These are phyloP conservation scores for Detonula confervacea DNA, from an alignment of 352 stramenopile genomes.

Conservation along the genomic window DNA sequence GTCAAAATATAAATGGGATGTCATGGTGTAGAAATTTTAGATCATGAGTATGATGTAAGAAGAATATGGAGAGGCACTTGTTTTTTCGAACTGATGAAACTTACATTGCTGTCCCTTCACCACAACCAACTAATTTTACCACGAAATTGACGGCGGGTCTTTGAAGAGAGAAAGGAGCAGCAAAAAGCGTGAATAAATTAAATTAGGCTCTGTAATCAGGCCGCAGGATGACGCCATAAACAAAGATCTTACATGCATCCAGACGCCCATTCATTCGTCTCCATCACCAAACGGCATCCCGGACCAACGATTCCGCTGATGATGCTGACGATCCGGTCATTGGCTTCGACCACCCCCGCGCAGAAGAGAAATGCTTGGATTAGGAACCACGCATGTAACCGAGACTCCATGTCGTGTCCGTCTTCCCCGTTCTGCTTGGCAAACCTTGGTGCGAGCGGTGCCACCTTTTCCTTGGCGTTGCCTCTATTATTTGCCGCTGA, in stretches of 20 bases:
- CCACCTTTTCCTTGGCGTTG: no score
- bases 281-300: slow-evolving; percentile 40
- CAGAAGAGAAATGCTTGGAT: slow-evolving; percentile 12
- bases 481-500: no score
- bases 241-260: slow-evolving; percentile 40
- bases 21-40: no score
- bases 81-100: slow-evolving; percentile 6
- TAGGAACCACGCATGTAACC: no score
- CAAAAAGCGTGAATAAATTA: background rate
- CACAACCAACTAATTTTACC: slow-evolving; percentile 53
- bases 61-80: no score
- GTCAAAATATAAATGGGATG: no score
- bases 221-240: background rate
- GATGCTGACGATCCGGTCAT: background rate
- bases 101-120: slow-evolving; percentile 50
- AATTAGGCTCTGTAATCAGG: background rate
- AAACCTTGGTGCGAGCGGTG: no score
- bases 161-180: background rate
- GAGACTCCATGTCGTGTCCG: no score
- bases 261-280: slow-evolving; percentile 54
- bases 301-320: slow-evolving; percentile 5
- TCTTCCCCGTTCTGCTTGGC: no score
- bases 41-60: no score
- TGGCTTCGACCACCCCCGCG: slow-evolving; percentile 1
- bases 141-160: slow-evolving; percentile 55